Percentiles rank a stretch among this genome's conserved stretches.
Evolutionary conservation across 805 yeast species (phyloP).

Genomic region (Starmerella vitae): DNA sequence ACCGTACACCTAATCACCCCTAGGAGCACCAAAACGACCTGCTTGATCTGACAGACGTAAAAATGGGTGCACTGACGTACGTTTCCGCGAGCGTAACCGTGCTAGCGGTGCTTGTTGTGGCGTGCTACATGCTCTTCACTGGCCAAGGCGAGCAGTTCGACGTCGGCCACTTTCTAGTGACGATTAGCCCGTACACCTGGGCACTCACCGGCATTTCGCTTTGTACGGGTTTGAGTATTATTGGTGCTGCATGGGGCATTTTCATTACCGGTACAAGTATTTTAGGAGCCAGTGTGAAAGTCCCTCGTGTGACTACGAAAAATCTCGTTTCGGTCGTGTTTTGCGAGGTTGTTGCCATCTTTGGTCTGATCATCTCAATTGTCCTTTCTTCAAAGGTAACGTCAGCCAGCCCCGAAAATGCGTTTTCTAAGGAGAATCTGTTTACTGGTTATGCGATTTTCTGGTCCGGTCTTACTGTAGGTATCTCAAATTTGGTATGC

Average conservation of each 20-base stretch:
- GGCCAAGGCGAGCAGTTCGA: conserved; percentile 88
- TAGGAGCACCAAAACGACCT: background rate
- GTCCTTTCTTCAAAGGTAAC: conserved; percentile 83
- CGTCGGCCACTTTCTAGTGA: conserved; percentile 72
- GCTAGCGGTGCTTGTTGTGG: conserved; percentile 15
- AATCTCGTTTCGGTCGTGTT: conserved; percentile 91
- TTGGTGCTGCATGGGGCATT: conserved; percentile 99
- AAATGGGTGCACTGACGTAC: conserved; percentile 13
- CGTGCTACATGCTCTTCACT: conserved; percentile 45
- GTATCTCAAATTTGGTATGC: conserved; percentile 82
- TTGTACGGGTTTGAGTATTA: conserved; percentile 87
- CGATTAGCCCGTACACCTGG: conserved; percentile 94
- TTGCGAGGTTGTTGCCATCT: conserved; percentile 98
- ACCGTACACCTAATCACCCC: background rate
- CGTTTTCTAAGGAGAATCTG: conserved; percentile 68
- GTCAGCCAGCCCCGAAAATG: conserved; percentile 43
- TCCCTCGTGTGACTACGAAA: conserved; percentile 94
- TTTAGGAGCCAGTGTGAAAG: conserved; percentile 95
- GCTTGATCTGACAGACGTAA: background rate
- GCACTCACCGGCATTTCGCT: conserved; percentile 77
- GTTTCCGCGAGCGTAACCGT: conserved; percentile 8
- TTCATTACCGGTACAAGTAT: conserved; percentile 90
- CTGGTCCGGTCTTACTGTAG: conserved; percentile 98
- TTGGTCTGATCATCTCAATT: conserved; percentile 94
- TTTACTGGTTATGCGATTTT: conserved; percentile 91